Base-by-base conservation (phyloP, 2,329 filamentous ascomycete species). In the Colletotrichum coccodes region DNA sequence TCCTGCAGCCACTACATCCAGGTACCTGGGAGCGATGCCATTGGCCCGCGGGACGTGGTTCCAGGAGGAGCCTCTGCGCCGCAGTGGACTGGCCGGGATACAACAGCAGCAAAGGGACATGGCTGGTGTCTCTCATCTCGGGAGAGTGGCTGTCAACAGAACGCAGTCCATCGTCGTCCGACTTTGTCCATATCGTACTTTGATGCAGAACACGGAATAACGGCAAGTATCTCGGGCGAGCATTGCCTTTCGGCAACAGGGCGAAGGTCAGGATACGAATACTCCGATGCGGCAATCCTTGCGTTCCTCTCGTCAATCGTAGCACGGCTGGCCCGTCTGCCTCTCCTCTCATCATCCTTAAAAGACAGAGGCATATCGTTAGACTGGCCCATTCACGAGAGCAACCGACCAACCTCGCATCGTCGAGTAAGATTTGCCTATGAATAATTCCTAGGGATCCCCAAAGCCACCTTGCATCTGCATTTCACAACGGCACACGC, bases 261-360 rank as follows among this genome's bases (percentile, higher is more conserved):
- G 34, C 18, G 44, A 53, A 36, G 30, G 32, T 23, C 47, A 52
- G 47, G 42, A 66, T 66, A 69, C 54, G 54, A 69, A 56, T 23
- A 56, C 52, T 44, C 46, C 54, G 61, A 30, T 4, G 40, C 23
- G 44, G 42, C 38, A 42, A 66, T 52, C 56, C 49, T 60, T 50
- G 54, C 50, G 40, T 11, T 34, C 50, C 59, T 49, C 32, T 62
- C 23, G 36, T 64, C 36, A 53, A 47, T 34, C 56, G 21, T 46
- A 32, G 46, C 54, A 68, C 52, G 40, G 40, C 38, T 42, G 16
- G 40, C 42, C 26, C 47, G n/a, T n/a, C n/a, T n/a, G n/a, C n/a
- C 49, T 56, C 61, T 46, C 66, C 65, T 60, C 66, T 69, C 40
- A 56, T 69, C 66, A 50, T 66, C 56, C 40, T 21, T 44, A 49